These are phyloP conservation scores for Agrostemma githago DNA, from an alignment of 148 eudicot species.

Conservation along the genomic window DNA sequence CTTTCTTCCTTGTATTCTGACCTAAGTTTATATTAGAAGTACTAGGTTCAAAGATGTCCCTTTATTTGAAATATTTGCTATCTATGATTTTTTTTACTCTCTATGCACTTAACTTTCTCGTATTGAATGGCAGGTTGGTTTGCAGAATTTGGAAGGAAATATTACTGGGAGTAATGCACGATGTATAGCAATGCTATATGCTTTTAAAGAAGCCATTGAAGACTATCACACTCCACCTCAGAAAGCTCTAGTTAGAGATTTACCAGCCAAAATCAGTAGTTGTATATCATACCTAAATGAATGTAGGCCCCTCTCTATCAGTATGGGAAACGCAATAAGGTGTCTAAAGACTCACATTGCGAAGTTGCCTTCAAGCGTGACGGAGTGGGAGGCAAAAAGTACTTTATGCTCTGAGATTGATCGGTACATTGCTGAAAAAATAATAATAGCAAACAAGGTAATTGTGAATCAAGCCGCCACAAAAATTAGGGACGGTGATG, in stretches of 20 bases:
- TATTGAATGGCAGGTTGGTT: constrained; percentile 59
- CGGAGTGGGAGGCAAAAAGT: constrained; percentile 74
- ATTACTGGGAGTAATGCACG: constrained; percentile 68
- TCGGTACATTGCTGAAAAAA: constrained; percentile 65
- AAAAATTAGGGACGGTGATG: constrained; percentile 75
- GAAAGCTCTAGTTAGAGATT: constrained; percentile 63
- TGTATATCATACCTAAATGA: constrained; percentile 72
- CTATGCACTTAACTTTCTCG: not conserved
- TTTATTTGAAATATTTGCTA: not conserved
- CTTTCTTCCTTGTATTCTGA: no score
- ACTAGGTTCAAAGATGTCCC: not conserved
- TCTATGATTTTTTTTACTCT: not conserved
- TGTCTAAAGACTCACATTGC: constrained; percentile 60
- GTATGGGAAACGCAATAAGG: constrained; percentile 94
- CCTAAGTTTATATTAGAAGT: not conserved
- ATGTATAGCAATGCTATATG: constrained; percentile 81
- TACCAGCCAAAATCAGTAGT: constrained; percentile 63
- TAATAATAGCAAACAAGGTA: constrained; percentile 66
- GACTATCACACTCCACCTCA: constrained; percentile 74
- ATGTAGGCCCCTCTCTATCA: constrained; percentile 86
- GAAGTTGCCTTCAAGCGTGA: constrained; percentile 40
- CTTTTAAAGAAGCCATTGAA: constrained; percentile 68
- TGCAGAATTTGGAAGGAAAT: constrained; percentile 61
- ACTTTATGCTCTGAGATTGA: constrained; percentile 58
- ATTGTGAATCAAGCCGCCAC: constrained; percentile 66